These are phyloP conservation scores for Umbilicaria muhlenbergii DNA, from an alignment of 495 filamentous ascomycete species.

Conservation along the genomic window DNA sequence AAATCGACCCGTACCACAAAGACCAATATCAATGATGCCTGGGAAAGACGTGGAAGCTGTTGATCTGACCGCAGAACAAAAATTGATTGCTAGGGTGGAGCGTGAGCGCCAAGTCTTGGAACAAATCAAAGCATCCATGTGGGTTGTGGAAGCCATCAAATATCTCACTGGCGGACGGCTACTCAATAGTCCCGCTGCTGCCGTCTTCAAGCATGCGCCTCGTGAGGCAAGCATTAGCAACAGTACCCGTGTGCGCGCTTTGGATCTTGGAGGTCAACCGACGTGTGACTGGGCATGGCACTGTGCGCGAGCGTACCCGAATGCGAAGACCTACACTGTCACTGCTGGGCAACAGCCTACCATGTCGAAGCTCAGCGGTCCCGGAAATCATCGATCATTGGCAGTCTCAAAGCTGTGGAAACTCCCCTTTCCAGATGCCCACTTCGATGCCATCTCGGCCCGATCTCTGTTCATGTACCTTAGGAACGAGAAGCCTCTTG, in stretches of 20 bases:
- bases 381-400: slow-evolving; percentile 71
- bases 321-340: slow-evolving; percentile 75
- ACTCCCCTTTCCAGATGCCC: slow-evolving; percentile 72
- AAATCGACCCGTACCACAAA: slow-evolving; percentile 31
- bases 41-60: slow-evolving; percentile 30
- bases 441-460: slow-evolving; percentile 86
- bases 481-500: slow-evolving; percentile 39
- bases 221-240: slow-evolving; percentile 5
- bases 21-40: slow-evolving; percentile 35
- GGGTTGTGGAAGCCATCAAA: slow-evolving; percentile 67
- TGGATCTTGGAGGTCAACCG: slow-evolving; percentile 78
- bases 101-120: slow-evolving; percentile 64
- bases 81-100: slow-evolving; percentile 39
- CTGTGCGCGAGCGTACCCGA: slow-evolving; percentile 66
- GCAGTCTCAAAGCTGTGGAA: slow-evolving; percentile 57
- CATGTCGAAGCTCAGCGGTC: slow-evolving; percentile 59
- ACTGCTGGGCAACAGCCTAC: slow-evolving; percentile 53
- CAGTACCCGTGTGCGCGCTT: slow-evolving; percentile 32
- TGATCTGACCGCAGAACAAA: slow-evolving; percentile 27
- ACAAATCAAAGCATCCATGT: slow-evolving; percentile 59
- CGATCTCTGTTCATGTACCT: slow-evolving; percentile 74
- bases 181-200: slow-evolving; percentile 57
- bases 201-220: slow-evolving; percentile 30
- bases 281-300: slow-evolving; percentile 94
- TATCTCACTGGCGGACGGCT: slow-evolving; percentile 68